Conservation (phyloP, 768 basidiomycete species). For the Cystobasidium tubakii region DNA sequence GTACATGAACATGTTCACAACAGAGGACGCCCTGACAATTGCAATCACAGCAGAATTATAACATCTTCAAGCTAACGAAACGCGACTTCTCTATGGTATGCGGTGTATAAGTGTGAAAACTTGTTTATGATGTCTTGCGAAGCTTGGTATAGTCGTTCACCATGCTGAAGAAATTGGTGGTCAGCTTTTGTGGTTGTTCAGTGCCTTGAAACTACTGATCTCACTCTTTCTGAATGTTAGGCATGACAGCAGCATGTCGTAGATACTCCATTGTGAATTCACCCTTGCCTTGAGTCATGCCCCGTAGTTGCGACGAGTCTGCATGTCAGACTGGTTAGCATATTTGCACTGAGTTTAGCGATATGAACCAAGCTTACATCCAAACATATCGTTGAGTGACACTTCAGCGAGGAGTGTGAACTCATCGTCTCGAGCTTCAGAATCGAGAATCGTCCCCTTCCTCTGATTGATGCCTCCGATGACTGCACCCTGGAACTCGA, state of each 20-base stretch:
- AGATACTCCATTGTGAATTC: constrained; percentile 57
- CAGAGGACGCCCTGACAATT: too few relatives aligned
- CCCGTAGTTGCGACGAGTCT: constrained; percentile 85
- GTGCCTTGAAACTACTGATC: too few relatives aligned
- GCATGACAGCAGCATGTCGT: constrained; percentile 76
- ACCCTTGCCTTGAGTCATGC: constrained; percentile 87
- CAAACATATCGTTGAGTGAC: constrained; percentile 93
- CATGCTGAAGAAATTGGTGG: constrained; percentile 25
- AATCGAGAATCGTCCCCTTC: constrained; percentile 88
- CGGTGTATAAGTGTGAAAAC: too few relatives aligned
- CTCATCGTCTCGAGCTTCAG: constrained; percentile 93
- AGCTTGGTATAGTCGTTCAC: constrained; percentile 30
- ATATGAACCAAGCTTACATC: constrained; percentile 37
- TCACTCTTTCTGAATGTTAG: constrained; percentile 71
- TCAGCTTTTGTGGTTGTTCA: too few relatives aligned
- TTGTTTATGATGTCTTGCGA: constrained; percentile 12
- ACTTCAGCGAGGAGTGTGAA: constrained; percentile 88
- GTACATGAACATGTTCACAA: too few relatives aligned
- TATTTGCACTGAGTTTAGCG: neutral
- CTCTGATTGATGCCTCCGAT: constrained; percentile 90
- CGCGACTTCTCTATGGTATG: neutral
- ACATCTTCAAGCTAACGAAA: neutral
- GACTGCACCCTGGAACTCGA: constrained; percentile 88
- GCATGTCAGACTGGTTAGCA: constrained; percentile 50
- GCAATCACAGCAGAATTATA: too few relatives aligned